Evolutionary conservation across 2,329 filamentous ascomycete species (phyloP), one percentile per base, ranked within the genome.

Genomic region (Thielaviopsis euricoi): DNA sequence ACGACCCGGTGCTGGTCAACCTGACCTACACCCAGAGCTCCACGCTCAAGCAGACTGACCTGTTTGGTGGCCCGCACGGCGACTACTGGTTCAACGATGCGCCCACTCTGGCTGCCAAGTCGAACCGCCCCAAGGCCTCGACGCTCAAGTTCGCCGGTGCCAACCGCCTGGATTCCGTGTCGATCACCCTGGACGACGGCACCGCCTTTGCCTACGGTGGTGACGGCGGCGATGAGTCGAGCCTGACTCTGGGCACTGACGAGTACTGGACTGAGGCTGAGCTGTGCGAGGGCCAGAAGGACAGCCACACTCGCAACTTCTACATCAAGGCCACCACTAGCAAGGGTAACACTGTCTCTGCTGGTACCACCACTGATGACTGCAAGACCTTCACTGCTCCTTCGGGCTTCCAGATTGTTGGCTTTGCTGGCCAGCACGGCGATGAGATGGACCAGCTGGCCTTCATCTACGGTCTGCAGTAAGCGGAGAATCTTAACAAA

Each of bases 1-100:
- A 86, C 65, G 83, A 85, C 67, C 81, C 81, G 1, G 71, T 86
- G 58, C 69, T 73, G n/a, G 75, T 78, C n/a, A 70, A 76, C 64
- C 75, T 82, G 64, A 69, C 71, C 63, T 75, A 74, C 73, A 61
- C 68, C 17, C 63, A 69, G 9, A 67, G 69, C 21, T 61, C 64
- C 12, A 63, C 64, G 0, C 68, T 76, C 48, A 70, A 70, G 52
- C 71, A 76, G 66, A 76, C 73, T 7, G 66, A 66, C 58, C 72
- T 71, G 64, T 73, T 67, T 62, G 77, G 78, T 46, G 76, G 76
- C 0, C 69, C 73, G 4, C 69, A 73, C 63, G 77, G 77, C 37
- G 66, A 62, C 29, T 43, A 40, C 48, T 82, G 76, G 76, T 82
- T 79, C 68, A 80, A 73, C 64, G 79, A 82, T 62, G 67, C 77